phyloP scores from a whole-genome alignment of 805 yeast species.

The Saccharomycopsis sp. region DNA sequence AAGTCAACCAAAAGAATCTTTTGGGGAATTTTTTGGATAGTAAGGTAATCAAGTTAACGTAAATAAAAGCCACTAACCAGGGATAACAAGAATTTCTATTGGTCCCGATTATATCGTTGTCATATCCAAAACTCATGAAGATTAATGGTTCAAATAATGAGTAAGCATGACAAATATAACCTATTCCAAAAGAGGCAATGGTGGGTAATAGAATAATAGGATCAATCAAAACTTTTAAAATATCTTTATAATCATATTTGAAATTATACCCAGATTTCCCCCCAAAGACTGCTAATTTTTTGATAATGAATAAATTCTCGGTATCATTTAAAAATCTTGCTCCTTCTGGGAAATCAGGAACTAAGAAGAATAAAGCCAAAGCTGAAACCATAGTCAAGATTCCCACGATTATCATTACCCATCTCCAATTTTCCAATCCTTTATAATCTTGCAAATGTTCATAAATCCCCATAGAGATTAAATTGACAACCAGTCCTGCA shows the following conservation, averaged over 20 bases:
- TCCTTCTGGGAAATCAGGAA: constrained; percentile 69
- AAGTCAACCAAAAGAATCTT: constrained; percentile 33
- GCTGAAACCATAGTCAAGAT: constrained; percentile 24
- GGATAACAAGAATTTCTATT: constrained; percentile 51
- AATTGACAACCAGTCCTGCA: constrained; percentile 71
- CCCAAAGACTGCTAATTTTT: constrained; percentile 45
- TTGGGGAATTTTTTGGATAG: constrained; percentile 33
- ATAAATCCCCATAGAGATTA: constrained; percentile 49
- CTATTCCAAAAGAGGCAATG: constrained; percentile 44
- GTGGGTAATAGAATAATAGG: constrained; percentile 43
- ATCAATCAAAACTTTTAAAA: constrained; percentile 42
- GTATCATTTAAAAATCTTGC: constrained; percentile 39
- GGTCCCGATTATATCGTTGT: constrained; percentile 62
- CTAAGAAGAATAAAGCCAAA: constrained; percentile 31
- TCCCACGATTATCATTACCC: constrained; percentile 43
- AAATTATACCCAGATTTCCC: constrained; percentile 39
- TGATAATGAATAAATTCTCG: constrained; percentile 43
- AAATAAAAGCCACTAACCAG: constrained; percentile 19
- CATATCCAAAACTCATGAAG: constrained; percentile 33
- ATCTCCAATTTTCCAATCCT: constrained; percentile 37
- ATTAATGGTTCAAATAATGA: constrained; percentile 46
- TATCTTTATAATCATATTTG: constrained; percentile 31
- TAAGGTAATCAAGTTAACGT: not conserved
- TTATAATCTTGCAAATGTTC: constrained; percentile 39
- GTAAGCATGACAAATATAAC: constrained; percentile 62